Base-by-base conservation (phyloP, 1,284 basidiomycete species). In the Cryptococcus maquisensis region DNA sequence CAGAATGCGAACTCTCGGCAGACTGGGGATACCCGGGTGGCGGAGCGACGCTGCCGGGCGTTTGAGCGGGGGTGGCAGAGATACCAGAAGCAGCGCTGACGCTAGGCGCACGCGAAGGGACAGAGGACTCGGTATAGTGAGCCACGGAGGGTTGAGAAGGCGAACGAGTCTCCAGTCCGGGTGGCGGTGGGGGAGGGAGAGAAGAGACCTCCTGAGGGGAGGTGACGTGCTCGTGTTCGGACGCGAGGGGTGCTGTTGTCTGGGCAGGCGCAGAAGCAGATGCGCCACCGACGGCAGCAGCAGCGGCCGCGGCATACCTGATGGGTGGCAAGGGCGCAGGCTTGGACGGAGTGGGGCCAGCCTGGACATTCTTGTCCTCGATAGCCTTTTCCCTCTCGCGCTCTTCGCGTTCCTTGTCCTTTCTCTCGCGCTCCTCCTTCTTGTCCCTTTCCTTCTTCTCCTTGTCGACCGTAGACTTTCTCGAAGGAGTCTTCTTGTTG, bases 291-390 rank as follows among this genome's bases (percentile, higher is more conserved):
- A 88, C 87, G 3, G 88, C 90, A 0, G 90, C 91, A 1, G 91
- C 92, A 2, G 92, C 93, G 0, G 91, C 92, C 8, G 90, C 85
- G 35, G 94, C 89, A 69, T 97, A 97, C 48, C 88, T 83, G 68
- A 95, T 90, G 1, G 82, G 81, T 24, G 91, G 87, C 49, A 89
- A 71, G 20, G 82, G 73, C n/a, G 79, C 69, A 24, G 72, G 64
- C 49, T 73, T 69, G 12, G 82, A 74, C 23, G 75, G 61, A 2
- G 63, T 57, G 6, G 70, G 56, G 0, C 60, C 57, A 6, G 64
- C 24, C 16, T 18, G 20, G 16, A 20, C 4, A 5, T 35, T 4
- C 47, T 38, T 24, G n/a, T 58, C 15, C 60, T 26, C 62, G 12
- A 62, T 10, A 32, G 10, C 5, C 28, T 10, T 32, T 23, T 38